These are phyloP conservation scores for Monosporascus sp. DNA, from an alignment of 2,329 filamentous ascomycete genomes.

Conservation along the genomic window DNA sequence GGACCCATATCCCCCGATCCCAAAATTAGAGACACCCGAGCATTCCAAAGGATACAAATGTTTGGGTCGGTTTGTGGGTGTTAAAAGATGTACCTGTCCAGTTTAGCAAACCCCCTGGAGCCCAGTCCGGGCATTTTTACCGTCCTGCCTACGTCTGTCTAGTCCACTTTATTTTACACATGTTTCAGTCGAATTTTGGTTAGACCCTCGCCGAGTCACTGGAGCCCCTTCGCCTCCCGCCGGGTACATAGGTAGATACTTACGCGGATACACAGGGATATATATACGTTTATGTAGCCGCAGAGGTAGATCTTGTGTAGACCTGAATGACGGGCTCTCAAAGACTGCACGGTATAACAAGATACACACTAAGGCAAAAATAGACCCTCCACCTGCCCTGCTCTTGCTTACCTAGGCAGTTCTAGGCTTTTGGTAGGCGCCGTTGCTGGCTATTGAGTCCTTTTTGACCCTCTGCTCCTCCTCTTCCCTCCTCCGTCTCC, in stretches of 20 bases:
- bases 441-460: background rate
- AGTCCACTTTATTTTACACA: background rate
- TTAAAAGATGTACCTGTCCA: too few species aligned
- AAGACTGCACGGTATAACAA: too few species aligned
- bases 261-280: too few species aligned
- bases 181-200: background rate
- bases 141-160: too few species aligned
- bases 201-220: background rate
- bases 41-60: background rate
- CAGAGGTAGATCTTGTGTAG: background rate
- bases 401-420: background rate
- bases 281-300: background rate
- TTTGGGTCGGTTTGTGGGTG: too few species aligned
- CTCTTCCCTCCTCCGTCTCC: slow-evolving; percentile 1
- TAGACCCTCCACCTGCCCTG: background rate
- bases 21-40: background rate
- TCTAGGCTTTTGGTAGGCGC: background rate
- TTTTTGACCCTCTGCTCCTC: slow-evolving; percentile 9
- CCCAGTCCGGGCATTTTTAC: too few species aligned
- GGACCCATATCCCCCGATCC: background rate
- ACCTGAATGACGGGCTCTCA: background rate
- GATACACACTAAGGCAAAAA: background rate
- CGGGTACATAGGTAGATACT: background rate
- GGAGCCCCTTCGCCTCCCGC: background rate
- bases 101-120: too few species aligned